Evolutionary conservation across 108 stramenopile genomes (phyloP), one percentile per base, ranked within the genome.

Genomic region (Cyclotella baltica): DNA sequence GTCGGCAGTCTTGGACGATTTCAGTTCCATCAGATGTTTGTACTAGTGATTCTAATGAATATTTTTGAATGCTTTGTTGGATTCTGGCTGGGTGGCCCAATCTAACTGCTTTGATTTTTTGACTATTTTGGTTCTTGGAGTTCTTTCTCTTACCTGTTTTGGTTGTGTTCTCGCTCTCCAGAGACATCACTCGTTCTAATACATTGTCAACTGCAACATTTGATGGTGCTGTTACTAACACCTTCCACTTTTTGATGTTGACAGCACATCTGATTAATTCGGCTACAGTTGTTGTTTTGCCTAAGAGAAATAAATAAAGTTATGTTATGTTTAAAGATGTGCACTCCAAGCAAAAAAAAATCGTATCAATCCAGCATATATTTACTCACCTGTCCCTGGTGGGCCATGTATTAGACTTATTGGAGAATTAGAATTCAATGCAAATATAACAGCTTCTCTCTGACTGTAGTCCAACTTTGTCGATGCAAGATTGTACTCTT

Each of bases 141-240:
- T 51, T 50, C 56, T 67, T 73, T 34, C 67, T 46, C 67, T 68
- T 62, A 38, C 28, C 43, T 38, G 11, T 47, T 9, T 36, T 28
- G 19, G 37, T 38, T 47, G 36, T 58, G 36, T 67, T 67, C 35
- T 75, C 74, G 38, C 67, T 66, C 29, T 76, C 76, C 29, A 81
- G n/a, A 31, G 28, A 30, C 50, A 89, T 95, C 16, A 99, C 82
- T 3, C 96, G 88, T 74, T 97, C 93, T 48, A 98, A 73, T 9
- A 99, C 78, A 77, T 98, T 98, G 76, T 99, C 99, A 4, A 99
- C 98, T 8, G 98, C 98, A 29, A 99, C 97, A 88, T 99, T 99
- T 65, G 96, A 97, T n/a, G 98, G 98, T 51, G 98, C 98, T 23
- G 96, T 91, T 8, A 98, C 98, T 46, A 99, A 86, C 1, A 99